Evolutionary conservation across 1,284 basidiomycete species (phyloP), one percentile per base, ranked within the genome.

Genomic region (Ustilago nuda): DNA sequence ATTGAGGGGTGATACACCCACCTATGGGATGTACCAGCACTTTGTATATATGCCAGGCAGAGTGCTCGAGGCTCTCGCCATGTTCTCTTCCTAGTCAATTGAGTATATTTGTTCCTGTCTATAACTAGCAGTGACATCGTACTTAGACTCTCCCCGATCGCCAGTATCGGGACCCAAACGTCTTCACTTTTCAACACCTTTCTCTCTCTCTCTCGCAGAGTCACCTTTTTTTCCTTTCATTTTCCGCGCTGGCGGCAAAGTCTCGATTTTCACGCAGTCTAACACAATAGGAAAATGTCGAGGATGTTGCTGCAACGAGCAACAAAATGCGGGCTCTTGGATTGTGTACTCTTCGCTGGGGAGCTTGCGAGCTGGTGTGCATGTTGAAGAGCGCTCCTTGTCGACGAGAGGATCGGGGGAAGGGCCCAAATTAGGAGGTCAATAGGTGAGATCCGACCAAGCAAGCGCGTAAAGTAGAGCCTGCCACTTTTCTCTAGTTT

Each of bases 391-490:
- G 17, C 46, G 8, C 8, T 13, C 8, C 8, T 13, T 6, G 23
- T 27, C 27, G 23, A 12, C 46, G 27, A 27, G 8, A 41, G 17
- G 11, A 17, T 4, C 13, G 39, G 13, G 7, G 39, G 15, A 41
- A 13, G 11, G 39, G 43, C 4, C 15, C 7, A 15, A 6, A 41
- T 7, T 8, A 23, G 27, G 12, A 27, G n/a, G 5, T 56, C 53
- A 73, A 36, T 73, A 73, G 37, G 48, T 57, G 36, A 73, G 58
- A 15, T 73, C 65, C 7, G 71, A 73, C 65, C 65, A 67, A 23
- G 70, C 66, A 12, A 76, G 41, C 45, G 66, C 63, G 35, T 72
- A 72, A 3, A 76, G 63, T n/a, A 76, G 54, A n/a, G 62, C 65
- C 36, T 76, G 74, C 66, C 66, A 72, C 36, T 66, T 61, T 41